Conservation (phyloP, 1,139 yeast species). For the Lodderomyces elongisporus region DNA sequence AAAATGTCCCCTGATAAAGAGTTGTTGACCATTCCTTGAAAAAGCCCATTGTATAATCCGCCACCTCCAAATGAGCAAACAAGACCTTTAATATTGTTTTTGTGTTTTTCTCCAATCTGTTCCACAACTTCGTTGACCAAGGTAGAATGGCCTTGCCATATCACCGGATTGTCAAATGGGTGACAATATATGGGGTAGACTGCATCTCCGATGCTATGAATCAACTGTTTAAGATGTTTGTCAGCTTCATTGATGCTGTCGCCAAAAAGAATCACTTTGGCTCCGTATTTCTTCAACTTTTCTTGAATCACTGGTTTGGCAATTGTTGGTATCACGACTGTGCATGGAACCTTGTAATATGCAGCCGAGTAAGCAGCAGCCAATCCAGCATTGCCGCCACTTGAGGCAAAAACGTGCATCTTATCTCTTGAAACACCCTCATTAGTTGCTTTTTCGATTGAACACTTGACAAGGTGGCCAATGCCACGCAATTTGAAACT, state of each 20-base stretch:
- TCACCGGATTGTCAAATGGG: slow-evolving; percentile 58
- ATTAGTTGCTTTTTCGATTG: slow-evolving; percentile 15
- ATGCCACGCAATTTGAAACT: slow-evolving; percentile 69
- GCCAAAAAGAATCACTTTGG: slow-evolving; percentile 52
- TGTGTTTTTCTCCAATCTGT: slow-evolving; percentile 30
- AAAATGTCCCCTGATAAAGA: slow-evolving; percentile 41
- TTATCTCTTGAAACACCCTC: slow-evolving; percentile 17
- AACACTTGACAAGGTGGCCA: slow-evolving; percentile 40
- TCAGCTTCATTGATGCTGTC: slow-evolving; percentile 67
- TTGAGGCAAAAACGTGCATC: slow-evolving; percentile 54
- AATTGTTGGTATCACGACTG: slow-evolving; percentile 59
- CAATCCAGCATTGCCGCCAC: slow-evolving; percentile 78
- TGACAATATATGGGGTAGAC: slow-evolving; percentile 56
- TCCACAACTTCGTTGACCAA: slow-evolving; percentile 53
- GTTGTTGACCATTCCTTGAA: slow-evolving; percentile 46
- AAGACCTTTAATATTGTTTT: slow-evolving; percentile 44
- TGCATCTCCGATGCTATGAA: slow-evolving; percentile 27
- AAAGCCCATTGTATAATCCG: slow-evolving; percentile 62
- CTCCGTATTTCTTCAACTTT: slow-evolving; percentile 42
- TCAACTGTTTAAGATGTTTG: slow-evolving; percentile 32
- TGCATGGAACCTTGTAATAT: slow-evolving; percentile 44
- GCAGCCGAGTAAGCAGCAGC: slow-evolving; percentile 65
- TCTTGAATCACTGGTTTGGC: slow-evolving; percentile 32
- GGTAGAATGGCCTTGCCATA: slow-evolving; percentile 68
- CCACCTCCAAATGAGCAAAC: slow-evolving; percentile 75